Evolutionary conservation across 257 asterid species (phyloP).

Genomic region (Jasminum sambac): DNA sequence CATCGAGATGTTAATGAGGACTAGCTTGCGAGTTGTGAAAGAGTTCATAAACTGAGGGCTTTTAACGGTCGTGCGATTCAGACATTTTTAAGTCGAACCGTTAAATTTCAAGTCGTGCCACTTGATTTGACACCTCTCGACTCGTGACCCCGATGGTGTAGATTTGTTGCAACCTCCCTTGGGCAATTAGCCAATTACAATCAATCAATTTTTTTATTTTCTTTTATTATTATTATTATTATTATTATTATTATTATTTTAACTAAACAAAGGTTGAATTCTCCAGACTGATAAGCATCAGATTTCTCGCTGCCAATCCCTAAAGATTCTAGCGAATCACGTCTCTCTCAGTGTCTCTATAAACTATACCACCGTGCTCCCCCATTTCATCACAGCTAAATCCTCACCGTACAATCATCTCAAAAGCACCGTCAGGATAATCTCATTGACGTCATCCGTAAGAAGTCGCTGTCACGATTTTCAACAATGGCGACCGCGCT

Average conservation of each 20-base stretch:
- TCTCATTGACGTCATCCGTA: not conserved
- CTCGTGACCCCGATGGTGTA: not conserved
- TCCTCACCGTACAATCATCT: not conserved
- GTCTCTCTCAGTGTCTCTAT: not conserved
- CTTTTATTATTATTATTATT: too few species aligned
- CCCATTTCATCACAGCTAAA: not conserved
- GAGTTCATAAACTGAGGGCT: too few species aligned
- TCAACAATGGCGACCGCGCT: not conserved
- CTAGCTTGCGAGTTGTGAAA: too few species aligned
- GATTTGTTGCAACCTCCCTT: not conserved
- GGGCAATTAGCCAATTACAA: not conserved
- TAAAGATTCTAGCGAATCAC: not conserved
- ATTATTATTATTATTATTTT: not conserved
- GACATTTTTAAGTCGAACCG: too few species aligned
- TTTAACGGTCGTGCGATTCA: too few species aligned
- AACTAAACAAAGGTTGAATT: not conserved
- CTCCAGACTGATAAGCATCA: not conserved
- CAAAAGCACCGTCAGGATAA: not conserved
- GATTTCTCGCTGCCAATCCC: not conserved
- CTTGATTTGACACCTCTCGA: too few species aligned
- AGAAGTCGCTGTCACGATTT: not conserved
- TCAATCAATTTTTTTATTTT: too few species aligned
- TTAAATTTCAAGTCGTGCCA: too few species aligned
- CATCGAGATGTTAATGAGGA: too few species aligned
- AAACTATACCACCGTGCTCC: not conserved